Conservation (phyloP, 208 protist species). For the Lotmaria passim region DNA sequence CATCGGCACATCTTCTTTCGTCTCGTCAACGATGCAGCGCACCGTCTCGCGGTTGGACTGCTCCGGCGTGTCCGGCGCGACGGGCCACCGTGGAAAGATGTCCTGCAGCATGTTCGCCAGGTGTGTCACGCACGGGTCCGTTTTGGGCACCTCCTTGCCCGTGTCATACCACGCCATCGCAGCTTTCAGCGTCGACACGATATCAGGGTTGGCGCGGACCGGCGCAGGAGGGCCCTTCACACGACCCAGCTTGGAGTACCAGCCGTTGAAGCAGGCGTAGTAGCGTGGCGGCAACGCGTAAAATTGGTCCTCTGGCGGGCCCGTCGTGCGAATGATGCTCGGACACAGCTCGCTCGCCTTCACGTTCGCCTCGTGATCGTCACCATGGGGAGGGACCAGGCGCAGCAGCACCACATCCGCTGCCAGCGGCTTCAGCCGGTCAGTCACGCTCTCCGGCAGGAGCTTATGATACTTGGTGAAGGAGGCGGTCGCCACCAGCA, state of each 20-base stretch:
- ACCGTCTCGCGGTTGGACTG: constrained; percentile 12
- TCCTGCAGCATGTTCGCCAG: not conserved
- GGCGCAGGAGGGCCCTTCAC: not conserved
- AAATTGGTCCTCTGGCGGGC: constrained; percentile 2
- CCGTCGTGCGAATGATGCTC: constrained; percentile 30
- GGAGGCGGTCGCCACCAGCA: constrained; percentile 31
- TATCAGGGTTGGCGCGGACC: constrained; percentile 2
- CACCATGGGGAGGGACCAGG: constrained; percentile 13
- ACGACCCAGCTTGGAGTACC: constrained; percentile 42
- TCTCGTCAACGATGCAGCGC: constrained; percentile 36
- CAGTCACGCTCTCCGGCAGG: not conserved
- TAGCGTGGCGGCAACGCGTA: constrained; percentile 39
- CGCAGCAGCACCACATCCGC: constrained; percentile 32
- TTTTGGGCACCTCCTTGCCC: constrained; percentile 6
- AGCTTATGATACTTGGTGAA: constrained; percentile 31
- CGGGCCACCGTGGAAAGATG: constrained; percentile 25
- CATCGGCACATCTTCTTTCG: constrained; percentile 10
- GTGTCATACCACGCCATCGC: constrained; percentile 33
- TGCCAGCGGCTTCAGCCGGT: not conserved
- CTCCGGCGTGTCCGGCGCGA: not conserved
- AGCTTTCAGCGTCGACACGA: not conserved
- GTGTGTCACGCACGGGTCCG: constrained; percentile 5
- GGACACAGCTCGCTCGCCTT: constrained; percentile 23
- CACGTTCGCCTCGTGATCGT: constrained; percentile 22
- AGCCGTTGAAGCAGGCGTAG: constrained; percentile 28